phyloP scores from a whole-genome alignment of 2,329 filamentous ascomycete species.

The Leptographium flavum region DNA sequence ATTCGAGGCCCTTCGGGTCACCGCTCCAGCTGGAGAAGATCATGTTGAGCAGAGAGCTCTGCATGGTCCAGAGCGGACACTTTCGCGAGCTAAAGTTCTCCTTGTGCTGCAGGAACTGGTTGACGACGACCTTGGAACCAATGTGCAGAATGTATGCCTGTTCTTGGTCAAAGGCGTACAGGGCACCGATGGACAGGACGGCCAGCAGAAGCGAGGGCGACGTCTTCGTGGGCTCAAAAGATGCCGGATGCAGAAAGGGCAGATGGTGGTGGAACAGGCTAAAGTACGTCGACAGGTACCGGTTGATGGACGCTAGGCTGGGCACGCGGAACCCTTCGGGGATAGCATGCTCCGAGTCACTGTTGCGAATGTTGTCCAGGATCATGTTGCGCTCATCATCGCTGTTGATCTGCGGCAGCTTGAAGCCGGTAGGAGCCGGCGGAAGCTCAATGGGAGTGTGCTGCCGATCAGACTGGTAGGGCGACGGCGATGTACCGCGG shows the following conservation, averaged over 20 bases:
- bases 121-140: conserved; percentile 91
- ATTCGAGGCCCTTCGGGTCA: conserved; percentile 91
- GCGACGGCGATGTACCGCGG: conserved; percentile 54
- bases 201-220: conserved; percentile 76
- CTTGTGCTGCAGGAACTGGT: conserved; percentile 94
- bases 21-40: conserved; percentile 98
- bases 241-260: conserved; percentile 86
- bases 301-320: conserved; percentile 65
- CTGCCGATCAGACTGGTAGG: conserved; percentile 53
- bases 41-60: conserved; percentile 94
- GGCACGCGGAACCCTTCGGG: conserved; percentile 85
- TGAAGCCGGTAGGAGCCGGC: conserved; percentile 51
- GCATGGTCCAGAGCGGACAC: conserved; percentile 96
- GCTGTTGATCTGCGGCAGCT: conserved; percentile 64
- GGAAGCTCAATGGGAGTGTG: conserved; percentile 56
- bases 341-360: conserved; percentile 69
- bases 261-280: conserved; percentile 93
- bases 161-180: conserved; percentile 95
- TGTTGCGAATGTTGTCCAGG: conserved; percentile 69
- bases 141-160: conserved; percentile 96
- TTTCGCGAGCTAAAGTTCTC: conserved; percentile 97
- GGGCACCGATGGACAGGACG: conserved; percentile 83
- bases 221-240: conserved; percentile 67
- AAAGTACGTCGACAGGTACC: conserved; percentile 92
- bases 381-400: conserved; percentile 80